Conservation (phyloP, 345 rosid species). For the Dimocarpus longan region DNA sequence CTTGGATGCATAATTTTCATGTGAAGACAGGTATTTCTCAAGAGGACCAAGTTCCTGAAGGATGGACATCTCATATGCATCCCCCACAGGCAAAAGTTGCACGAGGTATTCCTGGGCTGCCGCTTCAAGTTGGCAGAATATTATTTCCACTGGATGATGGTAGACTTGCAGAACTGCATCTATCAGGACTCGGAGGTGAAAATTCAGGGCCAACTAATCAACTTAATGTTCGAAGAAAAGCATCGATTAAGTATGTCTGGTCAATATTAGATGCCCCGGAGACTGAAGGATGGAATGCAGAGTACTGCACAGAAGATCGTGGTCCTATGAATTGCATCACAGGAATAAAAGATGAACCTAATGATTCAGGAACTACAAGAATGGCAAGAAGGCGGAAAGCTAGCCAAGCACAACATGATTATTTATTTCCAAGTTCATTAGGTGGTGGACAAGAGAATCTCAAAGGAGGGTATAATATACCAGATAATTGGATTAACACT, state of each 20-base stretch:
- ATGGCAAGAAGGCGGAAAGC: slow-evolving; percentile 51
- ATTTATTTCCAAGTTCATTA: slow-evolving; percentile 37
- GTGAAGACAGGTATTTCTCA: slow-evolving; percentile 41
- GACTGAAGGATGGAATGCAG: slow-evolving; percentile 78
- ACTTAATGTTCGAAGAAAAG: slow-evolving; percentile 41
- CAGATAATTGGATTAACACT: slow-evolving; percentile 43
- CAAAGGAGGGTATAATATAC: slow-evolving; percentile 30
- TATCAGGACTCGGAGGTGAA: slow-evolving; percentile 63
- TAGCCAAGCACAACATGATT: slow-evolving; percentile 43
- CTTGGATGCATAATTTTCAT: slow-evolving; percentile 7
- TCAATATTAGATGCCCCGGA: slow-evolving; percentile 61
- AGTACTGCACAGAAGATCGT: slow-evolving; percentile 73
- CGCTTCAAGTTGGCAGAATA: slow-evolving; percentile 54
- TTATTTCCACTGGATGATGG: slow-evolving; percentile 72
- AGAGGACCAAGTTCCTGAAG: slow-evolving; percentile 37
- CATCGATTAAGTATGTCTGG: slow-evolving; percentile 48
- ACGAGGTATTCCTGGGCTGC: slow-evolving; percentile 54
- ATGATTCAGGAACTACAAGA: slow-evolving; percentile 44
- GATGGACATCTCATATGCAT: slow-evolving; percentile 62
- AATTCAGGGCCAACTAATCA: slow-evolving; percentile 49
- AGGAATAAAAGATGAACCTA: slow-evolving; percentile 57
- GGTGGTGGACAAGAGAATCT: slow-evolving; percentile 10
- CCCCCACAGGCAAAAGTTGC: slow-evolving; percentile 56
- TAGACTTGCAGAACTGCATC: slow-evolving; percentile 65
- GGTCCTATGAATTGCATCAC: slow-evolving; percentile 59